Percentiles rank a stretch among this genome's conserved stretches.
These are phyloP conservation scores for Ganoderma leucocontextum DNA, from an alignment of 1,284 basidiomycete species.

Conservation along the genomic window DNA sequence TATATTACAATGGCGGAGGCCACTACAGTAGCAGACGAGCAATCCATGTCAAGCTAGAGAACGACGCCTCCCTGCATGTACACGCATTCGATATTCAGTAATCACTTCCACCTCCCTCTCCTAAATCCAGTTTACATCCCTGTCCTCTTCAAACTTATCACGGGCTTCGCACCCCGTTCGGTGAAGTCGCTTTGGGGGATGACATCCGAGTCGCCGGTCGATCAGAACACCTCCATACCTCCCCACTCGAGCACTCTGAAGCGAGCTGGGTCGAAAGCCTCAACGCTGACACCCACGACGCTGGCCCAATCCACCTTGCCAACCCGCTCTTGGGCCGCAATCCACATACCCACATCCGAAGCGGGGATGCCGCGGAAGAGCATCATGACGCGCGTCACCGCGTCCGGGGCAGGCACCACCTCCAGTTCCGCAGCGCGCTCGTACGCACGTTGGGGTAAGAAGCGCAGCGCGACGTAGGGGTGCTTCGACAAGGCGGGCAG, in stretches of 20 bases:
- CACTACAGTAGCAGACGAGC: too few relatives aligned
- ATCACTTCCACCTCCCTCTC: too few relatives aligned
- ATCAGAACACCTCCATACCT: conserved; percentile 44
- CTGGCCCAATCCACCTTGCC: conserved; percentile 29
- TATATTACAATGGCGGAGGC: too few relatives aligned
- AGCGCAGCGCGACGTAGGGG: conserved; percentile 51
- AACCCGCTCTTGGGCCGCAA: conserved; percentile 29
- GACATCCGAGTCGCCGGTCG: too few relatives aligned
- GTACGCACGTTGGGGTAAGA: conserved; percentile 52
- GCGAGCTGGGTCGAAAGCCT: conserved; percentile 29
- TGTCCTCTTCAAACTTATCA: too few relatives aligned
- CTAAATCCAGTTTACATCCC: too few relatives aligned
- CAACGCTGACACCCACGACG: conserved; percentile 39
- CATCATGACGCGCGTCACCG: conserved; percentile 55
- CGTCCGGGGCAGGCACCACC: conserved; percentile 50
- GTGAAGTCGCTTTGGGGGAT: too few relatives aligned
- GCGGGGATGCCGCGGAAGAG: conserved; percentile 49
- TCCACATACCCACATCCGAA: conserved; percentile 36
- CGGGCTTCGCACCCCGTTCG: too few relatives aligned
- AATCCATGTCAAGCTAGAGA: too few relatives aligned
- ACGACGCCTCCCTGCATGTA: too few relatives aligned
- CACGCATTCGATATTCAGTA: too few relatives aligned
- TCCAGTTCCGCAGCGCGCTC: conserved; percentile 47
- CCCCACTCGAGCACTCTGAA: conserved; percentile 50
- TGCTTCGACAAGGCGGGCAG: conserved; percentile 51